Conservation (phyloP, 805 yeast species). For the Nakazawaea ernobii region DNA sequence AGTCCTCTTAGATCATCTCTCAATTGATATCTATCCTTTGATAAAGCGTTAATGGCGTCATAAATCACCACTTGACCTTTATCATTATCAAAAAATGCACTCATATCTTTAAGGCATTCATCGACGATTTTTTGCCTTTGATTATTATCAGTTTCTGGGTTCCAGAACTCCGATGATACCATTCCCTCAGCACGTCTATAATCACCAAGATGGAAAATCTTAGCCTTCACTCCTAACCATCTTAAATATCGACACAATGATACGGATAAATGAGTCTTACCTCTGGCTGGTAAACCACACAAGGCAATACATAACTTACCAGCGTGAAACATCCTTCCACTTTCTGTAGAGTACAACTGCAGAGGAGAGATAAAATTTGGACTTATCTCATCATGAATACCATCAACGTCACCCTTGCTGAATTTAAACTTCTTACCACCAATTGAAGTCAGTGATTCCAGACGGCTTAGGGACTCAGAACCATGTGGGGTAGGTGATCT, state of each 20-base stretch:
- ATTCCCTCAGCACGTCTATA: conserved; percentile 54
- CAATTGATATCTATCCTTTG: conserved; percentile 57
- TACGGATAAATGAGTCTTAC: conserved; percentile 90
- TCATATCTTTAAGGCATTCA: conserved; percentile 64
- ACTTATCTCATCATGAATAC: conserved; percentile 60
- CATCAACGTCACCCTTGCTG: conserved; percentile 34
- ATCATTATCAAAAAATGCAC: conserved; percentile 62
- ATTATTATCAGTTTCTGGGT: conserved; percentile 16
- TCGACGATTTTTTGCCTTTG: conserved; percentile 54
- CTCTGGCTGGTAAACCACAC: conserved; percentile 93
- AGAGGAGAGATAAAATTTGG: conserved; percentile 79
- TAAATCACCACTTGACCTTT: conserved; percentile 94
- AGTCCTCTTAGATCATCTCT: conserved; percentile 45
- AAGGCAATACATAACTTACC: conserved; percentile 86
- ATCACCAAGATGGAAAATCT: conserved; percentile 87
- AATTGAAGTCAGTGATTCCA: background rate
- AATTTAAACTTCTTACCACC: background rate
- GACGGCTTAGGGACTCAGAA: background rate
- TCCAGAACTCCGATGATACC: conserved; percentile 7
- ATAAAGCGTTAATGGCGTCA: conserved; percentile 88
- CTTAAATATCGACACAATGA: conserved; percentile 86
- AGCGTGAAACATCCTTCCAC: conserved; percentile 91
- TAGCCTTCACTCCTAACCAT: conserved; percentile 94
- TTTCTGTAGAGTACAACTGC: conserved; percentile 86
- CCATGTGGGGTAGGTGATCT: conserved; percentile 14